phyloP scores from a whole-genome alignment of 805 yeast genomes.

The Metschnikowia proteae region DNA sequence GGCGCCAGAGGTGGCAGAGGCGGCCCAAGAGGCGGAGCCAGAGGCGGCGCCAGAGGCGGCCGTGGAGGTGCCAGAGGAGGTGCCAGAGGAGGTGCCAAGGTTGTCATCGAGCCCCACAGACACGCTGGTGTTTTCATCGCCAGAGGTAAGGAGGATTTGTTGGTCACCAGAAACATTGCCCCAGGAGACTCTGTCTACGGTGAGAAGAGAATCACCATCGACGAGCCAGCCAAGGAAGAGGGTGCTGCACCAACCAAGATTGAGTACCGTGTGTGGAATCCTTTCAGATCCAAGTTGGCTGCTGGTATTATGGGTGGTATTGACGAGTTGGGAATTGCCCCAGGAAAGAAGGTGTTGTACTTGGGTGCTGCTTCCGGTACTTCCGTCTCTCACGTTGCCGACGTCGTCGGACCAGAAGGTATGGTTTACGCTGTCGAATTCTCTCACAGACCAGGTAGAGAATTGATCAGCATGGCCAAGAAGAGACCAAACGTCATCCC shows the following conservation, averaged over 20 bases:
- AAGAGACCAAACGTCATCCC: slow-evolving; percentile 99
- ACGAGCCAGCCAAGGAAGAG: slow-evolving; percentile 87
- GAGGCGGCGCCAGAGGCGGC: slow-evolving; percentile 54
- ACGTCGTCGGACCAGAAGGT: slow-evolving; percentile 99
- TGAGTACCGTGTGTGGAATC: slow-evolving; percentile 99
- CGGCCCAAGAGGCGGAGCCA: slow-evolving; percentile 38
- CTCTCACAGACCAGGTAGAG: slow-evolving; percentile 99
- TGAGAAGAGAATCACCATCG: slow-evolving; percentile 92
- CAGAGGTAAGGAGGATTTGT: slow-evolving; percentile 98
- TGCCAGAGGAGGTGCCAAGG: slow-evolving; percentile 90
- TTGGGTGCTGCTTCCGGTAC: slow-evolving; percentile 99
- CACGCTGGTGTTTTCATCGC: slow-evolving; percentile 99
- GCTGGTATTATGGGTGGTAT: slow-evolving; percentile 99
- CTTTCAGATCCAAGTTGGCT: slow-evolving; percentile 98
- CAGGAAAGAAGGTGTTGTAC: slow-evolving; percentile 96
- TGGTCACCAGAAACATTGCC: slow-evolving; percentile 93
- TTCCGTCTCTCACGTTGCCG: slow-evolving; percentile 96
- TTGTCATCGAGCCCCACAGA: slow-evolving; percentile 96
- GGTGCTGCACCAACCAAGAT: slow-evolving; percentile 87
- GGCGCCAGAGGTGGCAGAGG: slow-evolving; percentile 35
- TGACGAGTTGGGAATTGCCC: slow-evolving; percentile 94
- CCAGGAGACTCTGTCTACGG: slow-evolving; percentile 99
- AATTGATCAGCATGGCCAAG: slow-evolving; percentile 98
- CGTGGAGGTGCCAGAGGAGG: slow-evolving; percentile 77
- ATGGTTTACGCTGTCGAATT: slow-evolving; percentile 98